Evolutionary conservation across 2,329 filamentous ascomycete genomes (phyloP).

Genomic region (Zopfia rhizophila): DNA sequence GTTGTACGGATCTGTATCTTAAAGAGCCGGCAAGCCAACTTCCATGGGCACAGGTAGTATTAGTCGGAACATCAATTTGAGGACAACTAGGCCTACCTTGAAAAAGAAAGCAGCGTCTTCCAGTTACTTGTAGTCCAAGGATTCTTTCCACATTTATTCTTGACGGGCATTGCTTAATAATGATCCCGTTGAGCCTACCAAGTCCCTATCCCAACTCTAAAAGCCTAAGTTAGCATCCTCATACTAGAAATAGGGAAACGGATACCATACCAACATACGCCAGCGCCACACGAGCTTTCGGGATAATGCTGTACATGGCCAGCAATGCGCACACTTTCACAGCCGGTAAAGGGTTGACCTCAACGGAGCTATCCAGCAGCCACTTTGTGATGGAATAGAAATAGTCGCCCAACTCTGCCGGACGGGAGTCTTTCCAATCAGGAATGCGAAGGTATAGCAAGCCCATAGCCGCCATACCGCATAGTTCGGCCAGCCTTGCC

Average conservation of each 20-base stretch:
- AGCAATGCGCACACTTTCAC: constrained; percentile 33
- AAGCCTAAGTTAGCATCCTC: neutral
- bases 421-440: constrained; percentile 13
- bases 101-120: constrained; percentile 26
- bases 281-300: constrained; percentile 28
- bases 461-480: constrained; percentile 30
- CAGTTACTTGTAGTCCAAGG: constrained; percentile 26
- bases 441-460: constrained; percentile 18
- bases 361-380: constrained; percentile 27
- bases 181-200: constrained; percentile 16
- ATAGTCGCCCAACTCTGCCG: constrained; percentile 24
- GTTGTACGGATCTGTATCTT: constrained; percentile 16
- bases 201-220: constrained; percentile 30
- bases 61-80: neutral
- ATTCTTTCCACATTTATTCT: constrained; percentile 4
- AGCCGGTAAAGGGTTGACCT: constrained; percentile 25
- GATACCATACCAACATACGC: constrained; percentile 28
- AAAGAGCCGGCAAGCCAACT: constrained; percentile 32
- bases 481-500: constrained; percentile 24
- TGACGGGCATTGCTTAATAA: neutral
- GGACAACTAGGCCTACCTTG: constrained; percentile 6
- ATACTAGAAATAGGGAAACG: neutral
- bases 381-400: constrained; percentile 29
- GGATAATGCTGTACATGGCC: constrained; percentile 33
- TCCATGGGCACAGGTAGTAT: neutral